Conservation (phyloP, 1,139 yeast genomes). For the Pichia sp. region DNA sequence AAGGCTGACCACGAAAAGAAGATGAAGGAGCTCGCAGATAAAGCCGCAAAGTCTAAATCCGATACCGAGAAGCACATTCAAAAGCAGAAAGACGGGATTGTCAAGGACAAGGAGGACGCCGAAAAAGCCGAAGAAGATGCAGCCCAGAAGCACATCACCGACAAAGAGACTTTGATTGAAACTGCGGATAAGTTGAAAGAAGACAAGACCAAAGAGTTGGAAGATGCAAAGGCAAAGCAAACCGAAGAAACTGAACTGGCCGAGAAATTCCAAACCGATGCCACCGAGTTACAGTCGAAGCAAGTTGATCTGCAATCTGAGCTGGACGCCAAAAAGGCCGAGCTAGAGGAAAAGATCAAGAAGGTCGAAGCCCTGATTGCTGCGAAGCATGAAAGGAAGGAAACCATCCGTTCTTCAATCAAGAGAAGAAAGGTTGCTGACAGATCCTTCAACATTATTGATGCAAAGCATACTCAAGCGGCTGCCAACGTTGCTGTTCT, state of each 20-base stretch:
- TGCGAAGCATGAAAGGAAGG: slow-evolving; percentile 40
- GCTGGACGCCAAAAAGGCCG: slow-evolving; percentile 39
- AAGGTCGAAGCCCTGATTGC: slow-evolving; percentile 38
- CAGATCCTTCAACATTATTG: slow-evolving; percentile 33
- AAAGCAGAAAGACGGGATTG: slow-evolving; percentile 41
- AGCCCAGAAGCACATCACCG: slow-evolving; percentile 42
- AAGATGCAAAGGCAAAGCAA: slow-evolving; percentile 45
- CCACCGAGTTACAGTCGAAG: slow-evolving; percentile 40
- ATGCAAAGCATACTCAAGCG: slow-evolving; percentile 37
- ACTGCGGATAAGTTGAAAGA: slow-evolving; percentile 47
- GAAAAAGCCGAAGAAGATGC: slow-evolving; percentile 47
- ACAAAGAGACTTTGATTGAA: slow-evolving; percentile 42
- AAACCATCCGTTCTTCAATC: slow-evolving; percentile 36
- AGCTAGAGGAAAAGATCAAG: slow-evolving; percentile 31
- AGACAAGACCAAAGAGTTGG: slow-evolving; percentile 48
- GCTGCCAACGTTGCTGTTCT: slow-evolving; percentile 40
- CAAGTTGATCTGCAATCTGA: slow-evolving; percentile 45
- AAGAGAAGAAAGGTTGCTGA: slow-evolving; percentile 43
- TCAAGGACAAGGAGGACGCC: slow-evolving; percentile 43
- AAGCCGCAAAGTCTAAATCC: slow-evolving; percentile 33
- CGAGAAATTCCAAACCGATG: slow-evolving; percentile 42
- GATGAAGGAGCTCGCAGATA: slow-evolving; percentile 35
- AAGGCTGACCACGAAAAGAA: slow-evolving; percentile 39
- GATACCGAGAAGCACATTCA: slow-evolving; percentile 37
- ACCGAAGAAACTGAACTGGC: slow-evolving; percentile 44